Conservation (phyloP, 352 stramenopile species). For the Phytophthora syringae region DNA sequence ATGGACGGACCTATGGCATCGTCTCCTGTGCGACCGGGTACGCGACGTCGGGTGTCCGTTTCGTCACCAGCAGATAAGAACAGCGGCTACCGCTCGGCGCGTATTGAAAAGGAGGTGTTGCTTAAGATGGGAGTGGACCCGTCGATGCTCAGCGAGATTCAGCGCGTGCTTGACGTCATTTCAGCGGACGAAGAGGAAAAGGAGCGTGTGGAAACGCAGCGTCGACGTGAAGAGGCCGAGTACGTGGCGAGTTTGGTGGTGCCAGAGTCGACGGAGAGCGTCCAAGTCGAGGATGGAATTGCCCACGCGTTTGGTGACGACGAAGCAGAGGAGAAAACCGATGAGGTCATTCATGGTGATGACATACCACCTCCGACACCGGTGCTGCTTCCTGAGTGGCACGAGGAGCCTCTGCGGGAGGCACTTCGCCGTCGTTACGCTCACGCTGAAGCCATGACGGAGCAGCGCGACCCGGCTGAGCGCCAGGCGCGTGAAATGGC, state of each 20-base stretch:
- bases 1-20: conserved; percentile 14
- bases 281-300: conserved; percentile 38
- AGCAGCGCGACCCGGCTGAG: conserved; percentile 49
- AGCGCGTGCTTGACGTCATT: conserved; percentile 65
- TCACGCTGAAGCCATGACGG: conserved; percentile 29
- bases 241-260: conserved; percentile 47
- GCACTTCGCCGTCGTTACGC: conserved; percentile 63
- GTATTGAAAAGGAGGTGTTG: conserved; percentile 80
- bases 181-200: conserved; percentile 60
- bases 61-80: conserved; percentile 35
- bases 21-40: conserved; percentile 3
- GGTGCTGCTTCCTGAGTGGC: conserved; percentile 68
- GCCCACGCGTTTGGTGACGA: conserved; percentile 55
- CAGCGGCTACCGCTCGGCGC: conserved; percentile 54
- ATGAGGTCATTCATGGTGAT: conserved; percentile 25
- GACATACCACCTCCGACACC: conserved; percentile 10
- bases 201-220: conserved; percentile 34
- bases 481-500: conserved; percentile 61
- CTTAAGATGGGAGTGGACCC: conserved; percentile 75
- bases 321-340: conserved; percentile 39
- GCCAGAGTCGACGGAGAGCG: conserved; percentile 24
- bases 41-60: conserved; percentile 16
- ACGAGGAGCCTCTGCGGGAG: conserved; percentile 51
- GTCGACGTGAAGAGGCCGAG: conserved; percentile 39
- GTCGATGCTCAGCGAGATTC: conserved; percentile 76